Evolutionary conservation across 352 stramenopile genomes (phyloP).

Genomic region (Globisporangium uncinulatum): DNA sequence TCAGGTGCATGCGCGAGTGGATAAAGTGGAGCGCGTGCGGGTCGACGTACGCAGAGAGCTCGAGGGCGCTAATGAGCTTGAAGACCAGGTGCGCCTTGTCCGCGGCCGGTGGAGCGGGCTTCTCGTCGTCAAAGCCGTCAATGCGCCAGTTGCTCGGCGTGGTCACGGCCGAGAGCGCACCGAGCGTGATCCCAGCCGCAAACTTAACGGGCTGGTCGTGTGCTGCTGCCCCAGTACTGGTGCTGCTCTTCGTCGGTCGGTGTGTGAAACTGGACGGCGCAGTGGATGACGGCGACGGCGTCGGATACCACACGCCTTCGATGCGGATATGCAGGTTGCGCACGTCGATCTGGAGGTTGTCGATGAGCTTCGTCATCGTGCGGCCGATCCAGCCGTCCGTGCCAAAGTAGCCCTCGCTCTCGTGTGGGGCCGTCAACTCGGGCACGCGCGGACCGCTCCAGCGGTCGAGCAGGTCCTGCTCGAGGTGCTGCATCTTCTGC

Average conservation of each 20-base stretch:
- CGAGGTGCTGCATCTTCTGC: slow-evolving; percentile 62
- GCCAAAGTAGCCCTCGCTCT: slow-evolving; percentile 86
- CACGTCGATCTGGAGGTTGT: slow-evolving; percentile 88
- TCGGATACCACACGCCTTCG: slow-evolving; percentile 65
- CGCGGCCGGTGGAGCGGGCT: slow-evolving; percentile 8
- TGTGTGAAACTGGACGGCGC: slow-evolving; percentile 11
- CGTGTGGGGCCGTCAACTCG: slow-evolving; percentile 56
- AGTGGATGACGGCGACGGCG: slow-evolving; percentile 13
- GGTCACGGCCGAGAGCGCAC: slow-evolving; percentile 79
- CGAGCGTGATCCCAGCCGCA: slow-evolving; percentile 70
- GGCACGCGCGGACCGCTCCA: slow-evolving; percentile 68
- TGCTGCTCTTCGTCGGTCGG: slow-evolving; percentile 6
- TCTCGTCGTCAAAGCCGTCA: slow-evolving; percentile 54
- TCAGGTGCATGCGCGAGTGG: slow-evolving; percentile 74
- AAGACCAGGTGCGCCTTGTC: slow-evolving; percentile 71
- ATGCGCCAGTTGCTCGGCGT: slow-evolving; percentile 83
- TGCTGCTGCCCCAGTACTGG: slow-evolving; percentile 8
- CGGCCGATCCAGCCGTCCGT: slow-evolving; percentile 85
- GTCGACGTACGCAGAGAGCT: slow-evolving; percentile 86
- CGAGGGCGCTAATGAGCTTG: slow-evolving; percentile 83
- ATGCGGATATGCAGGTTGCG: slow-evolving; percentile 84
- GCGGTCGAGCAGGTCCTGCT: slow-evolving; percentile 75
- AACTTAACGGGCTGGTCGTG: slow-evolving; percentile 45
- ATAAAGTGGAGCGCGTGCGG: slow-evolving; percentile 83
- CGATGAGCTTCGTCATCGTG: slow-evolving; percentile 88